phyloP scores from a whole-genome alignment of 108 stramenopile species.

The Aurantiochytrium sp. region DNA sequence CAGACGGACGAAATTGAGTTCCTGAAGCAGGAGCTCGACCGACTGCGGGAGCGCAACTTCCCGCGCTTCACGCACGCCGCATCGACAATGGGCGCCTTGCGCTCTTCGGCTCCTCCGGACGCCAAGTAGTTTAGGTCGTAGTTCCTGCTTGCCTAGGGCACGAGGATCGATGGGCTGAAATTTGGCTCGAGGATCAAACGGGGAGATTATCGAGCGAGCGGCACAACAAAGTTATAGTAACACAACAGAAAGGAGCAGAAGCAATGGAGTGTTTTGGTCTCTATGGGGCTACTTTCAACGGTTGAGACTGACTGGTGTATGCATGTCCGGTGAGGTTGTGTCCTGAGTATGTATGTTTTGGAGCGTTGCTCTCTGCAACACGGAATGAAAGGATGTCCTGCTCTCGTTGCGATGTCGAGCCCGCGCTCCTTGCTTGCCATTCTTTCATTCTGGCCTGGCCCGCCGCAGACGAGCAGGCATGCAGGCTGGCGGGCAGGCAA shows the following conservation, averaged over 20 bases:
- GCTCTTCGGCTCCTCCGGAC: not conserved
- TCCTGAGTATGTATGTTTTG: too few relatives aligned
- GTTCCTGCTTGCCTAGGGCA: too few relatives aligned
- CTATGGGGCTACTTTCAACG: too few relatives aligned
- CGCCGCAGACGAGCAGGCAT: too few relatives aligned
- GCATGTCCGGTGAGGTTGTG: too few relatives aligned
- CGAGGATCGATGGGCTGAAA: not conserved
- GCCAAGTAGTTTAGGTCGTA: not conserved
- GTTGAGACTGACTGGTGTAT: too few relatives aligned
- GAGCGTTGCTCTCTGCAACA: too few relatives aligned
- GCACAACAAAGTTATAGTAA: too few relatives aligned
- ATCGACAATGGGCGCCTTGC: not conserved
- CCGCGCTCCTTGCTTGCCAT: not conserved
- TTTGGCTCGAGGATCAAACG: not conserved
- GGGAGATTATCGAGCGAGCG: too few relatives aligned
- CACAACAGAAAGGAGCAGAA: not conserved
- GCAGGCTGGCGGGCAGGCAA: too few relatives aligned
- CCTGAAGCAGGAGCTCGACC: slow-evolving; percentile 54
- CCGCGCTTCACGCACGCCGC: slow-evolving; percentile 55
- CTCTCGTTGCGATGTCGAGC: too few relatives aligned
- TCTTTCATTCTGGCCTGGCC: too few relatives aligned
- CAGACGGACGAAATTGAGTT: slow-evolving; percentile 62
- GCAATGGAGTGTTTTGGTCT: not conserved
- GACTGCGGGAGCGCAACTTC: slow-evolving; percentile 59
- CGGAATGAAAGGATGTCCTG: not conserved